A percentile compares a stretch with the other conserved stretches of the same genome.
These are phyloP conservation scores for Globisporangium nagaii DNA, from an alignment of 352 stramenopile genomes.

Conservation along the genomic window DNA sequence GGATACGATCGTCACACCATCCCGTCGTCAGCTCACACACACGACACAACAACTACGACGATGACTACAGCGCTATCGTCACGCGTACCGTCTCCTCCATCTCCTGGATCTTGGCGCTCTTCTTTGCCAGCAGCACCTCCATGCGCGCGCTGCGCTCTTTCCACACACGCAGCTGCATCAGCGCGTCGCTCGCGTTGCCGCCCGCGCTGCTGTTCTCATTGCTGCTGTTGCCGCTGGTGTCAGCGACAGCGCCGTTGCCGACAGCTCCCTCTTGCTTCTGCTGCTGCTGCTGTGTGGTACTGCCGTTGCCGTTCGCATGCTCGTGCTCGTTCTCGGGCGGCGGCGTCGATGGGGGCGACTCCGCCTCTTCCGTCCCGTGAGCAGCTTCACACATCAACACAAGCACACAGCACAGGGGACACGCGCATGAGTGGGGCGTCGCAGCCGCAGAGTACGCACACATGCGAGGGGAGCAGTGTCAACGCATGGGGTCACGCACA, in stretches of 20 bases:
- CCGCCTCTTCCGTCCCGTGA: constrained; percentile 1
- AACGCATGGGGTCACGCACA: too few species aligned
- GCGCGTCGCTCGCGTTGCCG: constrained; percentile 15
- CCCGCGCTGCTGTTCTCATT: neutral
- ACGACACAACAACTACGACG: neutral
- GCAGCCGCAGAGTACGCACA: too few species aligned
- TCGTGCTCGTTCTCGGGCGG: neutral
- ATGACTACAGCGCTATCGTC: too few species aligned
- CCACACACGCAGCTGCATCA: constrained; percentile 41
- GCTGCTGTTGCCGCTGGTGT: neutral
- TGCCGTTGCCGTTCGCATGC: neutral
- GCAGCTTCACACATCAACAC: neutral
- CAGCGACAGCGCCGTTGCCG: neutral
- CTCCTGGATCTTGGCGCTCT: constrained; percentile 68
- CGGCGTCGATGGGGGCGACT: constrained; percentile 2
- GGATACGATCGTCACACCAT: neutral
- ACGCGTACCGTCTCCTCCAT: constrained; percentile 62
- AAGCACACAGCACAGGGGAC: neutral
- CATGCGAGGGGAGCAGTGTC: too few species aligned
- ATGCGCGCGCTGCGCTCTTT: constrained; percentile 58
- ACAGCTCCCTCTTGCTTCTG: neutral
- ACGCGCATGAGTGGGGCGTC: neutral
- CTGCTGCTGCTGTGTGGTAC: neutral
- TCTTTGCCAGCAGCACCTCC: constrained; percentile 61
- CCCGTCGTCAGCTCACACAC: neutral